Base-by-base conservation (phyloP, 306 rosid species). In the Urtica urens region DNA sequence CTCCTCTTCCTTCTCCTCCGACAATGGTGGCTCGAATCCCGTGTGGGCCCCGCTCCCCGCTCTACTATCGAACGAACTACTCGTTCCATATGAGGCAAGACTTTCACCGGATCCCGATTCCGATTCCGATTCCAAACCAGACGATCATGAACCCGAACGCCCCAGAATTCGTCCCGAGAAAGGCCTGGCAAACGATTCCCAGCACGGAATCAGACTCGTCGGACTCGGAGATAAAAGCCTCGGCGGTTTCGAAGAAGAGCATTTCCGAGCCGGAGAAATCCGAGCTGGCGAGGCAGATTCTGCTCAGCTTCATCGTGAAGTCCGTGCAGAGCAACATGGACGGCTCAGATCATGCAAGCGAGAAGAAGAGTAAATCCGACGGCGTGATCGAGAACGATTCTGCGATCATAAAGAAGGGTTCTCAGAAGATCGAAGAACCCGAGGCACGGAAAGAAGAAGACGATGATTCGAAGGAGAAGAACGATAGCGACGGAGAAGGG, bases 101-200 rank as follows among this genome's bases (percentile, higher is more conserved):
- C 55, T 63, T 70, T 49, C 31, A 48, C 17, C 83, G 73, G 54
- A 48, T 49, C 46, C 75, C 54, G 45, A 51, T 52, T 10, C 65
- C 75, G 27, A 53, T 49, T 23, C 57, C 59, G 57, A 93, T 76
- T 60, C 69, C 72, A 67, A 72, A 56, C 66, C 78, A 78, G 59
- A 72, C 64, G 69, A 72, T 72, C 54, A 83, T 90, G 97, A 90
- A 90, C 63, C 97, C 97, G 3, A 78, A 81, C 56, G 97, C 97
- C 35, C 97, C 92, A 1, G 94, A 81, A 70, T 90, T 81, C 61
- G 84, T 90, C 63, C 97, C 97, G 3, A 65, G 73, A 55, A 69
- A 59, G 52, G 66, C 74, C 46, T 66, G 79, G 59, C 93, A 79
- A 57, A 42, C 13, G 18, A 77, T 78, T 62, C 51, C 60, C 11